Evolutionary conservation across 208 protist genomes (phyloP).

Genomic region (Endotrypanum monterogeii): DNA sequence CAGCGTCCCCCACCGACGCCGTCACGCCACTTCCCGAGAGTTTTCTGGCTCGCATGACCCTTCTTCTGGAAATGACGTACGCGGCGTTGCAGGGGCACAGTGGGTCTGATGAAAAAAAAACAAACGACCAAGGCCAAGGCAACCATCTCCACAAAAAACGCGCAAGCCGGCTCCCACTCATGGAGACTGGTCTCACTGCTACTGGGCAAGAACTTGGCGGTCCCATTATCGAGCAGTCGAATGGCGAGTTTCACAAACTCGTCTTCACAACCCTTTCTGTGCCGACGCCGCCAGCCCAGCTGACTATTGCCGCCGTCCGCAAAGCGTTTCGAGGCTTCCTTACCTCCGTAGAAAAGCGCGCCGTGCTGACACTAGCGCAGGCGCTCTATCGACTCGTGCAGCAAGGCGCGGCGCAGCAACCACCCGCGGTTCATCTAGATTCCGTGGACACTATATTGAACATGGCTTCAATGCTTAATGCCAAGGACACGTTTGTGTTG

Average conservation of each 20-base stretch:
- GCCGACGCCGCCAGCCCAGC: constrained; percentile 27
- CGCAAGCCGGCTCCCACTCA: constrained; percentile 7
- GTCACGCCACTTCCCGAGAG: constrained; percentile 29
- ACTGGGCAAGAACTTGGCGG: constrained; percentile 21
- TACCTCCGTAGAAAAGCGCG: constrained; percentile 36
- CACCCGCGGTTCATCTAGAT: constrained; percentile 26
- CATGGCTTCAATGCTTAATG: constrained; percentile 63
- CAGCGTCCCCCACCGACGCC: background rate
- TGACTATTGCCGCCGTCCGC: constrained; percentile 40
- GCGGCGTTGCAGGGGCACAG: constrained; percentile 23
- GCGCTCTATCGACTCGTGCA: constrained; percentile 48
- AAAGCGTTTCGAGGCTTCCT: constrained; percentile 68
- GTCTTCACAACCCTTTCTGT: constrained; percentile 24
- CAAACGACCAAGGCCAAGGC: constrained; percentile 2
- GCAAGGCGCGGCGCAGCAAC: constrained; percentile 13
- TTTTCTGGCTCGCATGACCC: constrained; percentile 37
- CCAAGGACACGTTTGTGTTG: constrained; percentile 60
- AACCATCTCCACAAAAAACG: background rate
- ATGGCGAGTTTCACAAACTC: constrained; percentile 27
- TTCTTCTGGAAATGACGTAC: constrained; percentile 44
- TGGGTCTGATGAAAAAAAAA: background rate
- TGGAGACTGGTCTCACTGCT: constrained; percentile 31
- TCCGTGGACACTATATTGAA: constrained; percentile 72
- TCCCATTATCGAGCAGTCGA: constrained; percentile 21
- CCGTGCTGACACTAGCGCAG: constrained; percentile 55